Evolutionary conservation across 176 grass and related monocot species (phyloP), one percentile per base, ranked within the genome.

Genomic region (Alopecurus myosuroides): DNA sequence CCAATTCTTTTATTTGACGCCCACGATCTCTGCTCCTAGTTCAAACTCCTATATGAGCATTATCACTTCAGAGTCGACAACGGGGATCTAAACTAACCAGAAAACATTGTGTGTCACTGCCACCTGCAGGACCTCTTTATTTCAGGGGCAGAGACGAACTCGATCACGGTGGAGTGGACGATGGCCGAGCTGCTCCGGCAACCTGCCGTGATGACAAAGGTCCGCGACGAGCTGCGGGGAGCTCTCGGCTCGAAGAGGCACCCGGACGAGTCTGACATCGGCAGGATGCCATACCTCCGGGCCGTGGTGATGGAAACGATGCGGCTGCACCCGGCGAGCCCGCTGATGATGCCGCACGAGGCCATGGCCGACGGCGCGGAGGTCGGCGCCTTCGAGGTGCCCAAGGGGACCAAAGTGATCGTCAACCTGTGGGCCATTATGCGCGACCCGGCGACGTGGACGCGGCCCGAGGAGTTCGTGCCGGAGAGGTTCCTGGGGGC

Each of bases 171-270:
- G 34, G 87, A 94, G 64, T 97, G 91, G 91, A 77, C 82, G 60
- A 97, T 93, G 89, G 79, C 84, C 0, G 89, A 97, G 85, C 91
- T 97, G 37, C 87, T 97, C 37, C 85, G 83, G 22, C 77, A 97
- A 44, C 91, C 89, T 0, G 33, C 66, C 5, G 82, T 44, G 31
- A 85, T 97, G 91, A 74, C 82, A 7, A 92, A 91, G 64, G 89
- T 82, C n/a, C 87, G 74, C n/a, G 87, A 39, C 22, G 94, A 97
- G 88, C 9, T 94, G 12, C 48, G 31, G 7, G 68, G 80, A 5
- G 37, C 18, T 13, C 67, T 97, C 7, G 87, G 84, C 31, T 22
- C 78, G 3, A 89, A 89, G 88, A 42, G 7, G 23, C 51, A 77
- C 33, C 88, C 65, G 2, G 78, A 76, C 52, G 83, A 83, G 78